Base-by-base conservation (phyloP, 1,139 yeast genomes). In the Eremothecium gossypii region DNA sequence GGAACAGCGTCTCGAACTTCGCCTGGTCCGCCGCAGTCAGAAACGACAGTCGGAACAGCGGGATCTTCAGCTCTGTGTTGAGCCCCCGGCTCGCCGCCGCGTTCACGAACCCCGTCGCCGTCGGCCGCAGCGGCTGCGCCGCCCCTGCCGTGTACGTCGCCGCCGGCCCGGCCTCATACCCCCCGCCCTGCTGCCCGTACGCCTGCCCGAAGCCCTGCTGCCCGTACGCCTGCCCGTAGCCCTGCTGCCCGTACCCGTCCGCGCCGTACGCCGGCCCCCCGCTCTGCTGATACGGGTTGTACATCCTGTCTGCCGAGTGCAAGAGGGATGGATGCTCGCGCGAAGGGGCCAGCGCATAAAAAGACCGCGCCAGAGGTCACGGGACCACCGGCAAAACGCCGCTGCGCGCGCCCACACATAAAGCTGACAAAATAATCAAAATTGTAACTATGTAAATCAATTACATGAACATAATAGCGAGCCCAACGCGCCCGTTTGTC, bases 21-120 rank as follows among this genome's bases (percentile, higher is more conserved):
- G 73, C 72, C 66, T 91, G 97, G 61, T 87, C 97, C 33, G 77
- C 77, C 13, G 83, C 80, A 3, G 94, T 79, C 50, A 91, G 76
- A 57, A 91, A 91, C 8, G 95, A 80, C 43, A 91, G 70, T 50
- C 96, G 73, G 46, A 81, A 79, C 45, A 65, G 64, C 17, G 86
- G 87, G 48, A 79, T 76, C 53, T 76, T 77, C 47, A 71, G 41
- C 45, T 62, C 65, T 36, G 58, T 59, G 54, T 71, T 62, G 39
- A 65, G 57, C 33, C 67, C 63, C 53, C 53, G 54, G 49, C 61
- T 59, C 14, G 68, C 64, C 42, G 61, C 49, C 2, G 61, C 51
- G 33, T 63, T 57, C 43, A 70, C 68, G 49, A 57, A 52, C 7
- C 67, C 68, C 32, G 67, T 61, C 30, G 68, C 63, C 20, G 55